Evolutionary conservation across 106 monocot species (phyloP).

Genomic region (Dioscorea alata): DNA sequence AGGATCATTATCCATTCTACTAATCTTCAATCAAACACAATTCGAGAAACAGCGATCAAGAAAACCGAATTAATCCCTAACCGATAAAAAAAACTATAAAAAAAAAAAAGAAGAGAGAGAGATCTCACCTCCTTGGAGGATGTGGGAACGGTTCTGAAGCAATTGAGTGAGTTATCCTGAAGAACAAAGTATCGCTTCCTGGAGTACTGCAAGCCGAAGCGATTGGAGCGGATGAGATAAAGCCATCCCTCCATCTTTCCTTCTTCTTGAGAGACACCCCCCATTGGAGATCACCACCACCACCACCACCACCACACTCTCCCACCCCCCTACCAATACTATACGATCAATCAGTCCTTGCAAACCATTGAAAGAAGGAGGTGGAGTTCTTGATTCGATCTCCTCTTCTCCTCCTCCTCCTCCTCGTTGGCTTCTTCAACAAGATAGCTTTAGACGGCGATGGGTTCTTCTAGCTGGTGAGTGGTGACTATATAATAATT

Average conservation of each 20-base stretch:
- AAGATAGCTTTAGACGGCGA: too few species aligned
- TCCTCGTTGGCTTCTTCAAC: too few species aligned
- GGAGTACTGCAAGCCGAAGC: constrained; percentile 34
- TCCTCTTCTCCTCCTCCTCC: too few species aligned
- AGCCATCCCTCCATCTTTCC: constrained; percentile 39
- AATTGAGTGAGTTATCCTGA: constrained; percentile 29
- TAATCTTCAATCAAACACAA: too few species aligned
- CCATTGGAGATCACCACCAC: constrained; percentile 5
- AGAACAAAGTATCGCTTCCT: constrained; percentile 45
- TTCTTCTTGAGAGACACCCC: constrained; percentile 9
- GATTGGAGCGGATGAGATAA: constrained; percentile 39
- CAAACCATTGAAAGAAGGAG: too few species aligned
- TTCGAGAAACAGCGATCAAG: not conserved
- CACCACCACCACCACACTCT: not conserved
- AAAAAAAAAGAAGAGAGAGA: not conserved
- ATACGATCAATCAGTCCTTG: too few species aligned
- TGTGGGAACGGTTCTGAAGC: constrained; percentile 26
- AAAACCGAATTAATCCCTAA: not conserved
- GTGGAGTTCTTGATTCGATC: too few species aligned
- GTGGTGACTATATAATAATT: too few species aligned
- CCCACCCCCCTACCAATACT: too few species aligned
- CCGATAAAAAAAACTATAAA: not conserved
- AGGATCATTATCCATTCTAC: too few species aligned
- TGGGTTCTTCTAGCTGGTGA: too few species aligned
- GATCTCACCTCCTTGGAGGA: constrained; percentile 14